These are phyloP conservation scores for Neurospora sp. DNA, from an alignment of 495 filamentous ascomycete species.

Conservation along the genomic window DNA sequence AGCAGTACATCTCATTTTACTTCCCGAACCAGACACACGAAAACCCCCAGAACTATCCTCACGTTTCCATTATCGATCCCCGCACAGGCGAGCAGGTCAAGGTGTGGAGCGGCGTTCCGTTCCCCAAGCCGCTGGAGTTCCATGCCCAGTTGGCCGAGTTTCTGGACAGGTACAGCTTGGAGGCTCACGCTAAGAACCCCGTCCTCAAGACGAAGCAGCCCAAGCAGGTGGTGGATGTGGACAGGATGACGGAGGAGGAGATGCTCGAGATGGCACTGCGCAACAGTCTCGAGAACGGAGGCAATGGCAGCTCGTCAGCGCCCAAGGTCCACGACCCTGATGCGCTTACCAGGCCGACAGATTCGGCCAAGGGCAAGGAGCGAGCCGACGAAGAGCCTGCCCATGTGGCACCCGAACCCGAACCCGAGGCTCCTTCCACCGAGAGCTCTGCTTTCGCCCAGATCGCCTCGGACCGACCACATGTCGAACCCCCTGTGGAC, in stretches of 20 bases:
- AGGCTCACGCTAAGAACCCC: conserved; percentile 79
- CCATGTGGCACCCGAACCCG: conserved; percentile 1
- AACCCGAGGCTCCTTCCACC: conserved; percentile 9
- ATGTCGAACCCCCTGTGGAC: conserved; percentile 63
- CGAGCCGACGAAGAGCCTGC: conserved; percentile 23
- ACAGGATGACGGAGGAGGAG: conserved; percentile 90
- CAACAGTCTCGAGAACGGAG: conserved; percentile 55
- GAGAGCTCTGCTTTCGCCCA: conserved; percentile 44
- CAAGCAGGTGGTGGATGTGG: conserved; percentile 57
- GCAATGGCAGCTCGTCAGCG: conserved; percentile 7
- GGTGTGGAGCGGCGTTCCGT: conserved; percentile 79
- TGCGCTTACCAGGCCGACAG: conserved; percentile 54
- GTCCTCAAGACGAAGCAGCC: conserved; percentile 73
- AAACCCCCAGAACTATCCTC: conserved; percentile 71
- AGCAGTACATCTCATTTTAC: conserved; percentile 82
- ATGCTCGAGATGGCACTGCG: conserved; percentile 89
- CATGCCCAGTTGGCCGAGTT: conserved; percentile 90
- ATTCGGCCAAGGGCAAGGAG: conserved; percentile 56
- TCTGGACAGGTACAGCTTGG: conserved; percentile 87
- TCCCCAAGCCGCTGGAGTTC: conserved; percentile 68
- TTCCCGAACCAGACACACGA: conserved; percentile 61
- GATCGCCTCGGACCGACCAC: conserved; percentile 63
- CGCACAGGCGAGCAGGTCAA: conserved; percentile 96
- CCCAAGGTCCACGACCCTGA: conserved; percentile 61
- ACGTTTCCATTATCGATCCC: conserved; percentile 92